Evolutionary conservation across 2,329 filamentous ascomycete species (phyloP).

Genomic region (Exophiala calicioides): DNA sequence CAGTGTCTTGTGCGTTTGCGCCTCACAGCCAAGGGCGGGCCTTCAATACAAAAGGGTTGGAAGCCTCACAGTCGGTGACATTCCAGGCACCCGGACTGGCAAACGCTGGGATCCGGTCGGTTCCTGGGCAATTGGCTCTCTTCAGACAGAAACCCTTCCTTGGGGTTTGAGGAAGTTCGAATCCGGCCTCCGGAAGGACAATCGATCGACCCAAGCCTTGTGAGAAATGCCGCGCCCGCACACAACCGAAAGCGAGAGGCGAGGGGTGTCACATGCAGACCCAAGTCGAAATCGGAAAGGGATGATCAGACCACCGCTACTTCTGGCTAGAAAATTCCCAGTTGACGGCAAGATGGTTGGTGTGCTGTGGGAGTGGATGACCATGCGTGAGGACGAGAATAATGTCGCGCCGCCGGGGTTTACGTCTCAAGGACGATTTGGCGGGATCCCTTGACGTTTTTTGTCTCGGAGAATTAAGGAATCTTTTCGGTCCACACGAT

Average conservation of each 20-base stretch:
- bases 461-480: slow-evolving; percentile 25
- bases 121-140: no score
- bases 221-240: not conserved
- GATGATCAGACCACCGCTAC: slow-evolving; percentile 13
- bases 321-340: slow-evolving; percentile 7
- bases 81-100: no score
- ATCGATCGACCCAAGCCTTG: not conserved
- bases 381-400: slow-evolving; percentile 4
- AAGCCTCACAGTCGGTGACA: slow-evolving; percentile 17
- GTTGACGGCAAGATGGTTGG: slow-evolving; percentile 4
- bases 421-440: slow-evolving; percentile 17
- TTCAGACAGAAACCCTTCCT: no score
- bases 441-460: slow-evolving; percentile 6
- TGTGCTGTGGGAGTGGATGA: slow-evolving; percentile 7
- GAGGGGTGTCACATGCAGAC: not conserved
- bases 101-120: no score
- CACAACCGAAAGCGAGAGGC: not conserved
- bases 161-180: not conserved
- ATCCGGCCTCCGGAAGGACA: not conserved
- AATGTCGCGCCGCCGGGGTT: slow-evolving; percentile 1
- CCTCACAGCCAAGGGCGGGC: not conserved
- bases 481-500: slow-evolving; percentile 9
- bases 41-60: slow-evolving; percentile 12
- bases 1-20: not conserved
- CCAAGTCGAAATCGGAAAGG: not conserved